These are phyloP conservation scores for Ogataea zsoltii DNA, from an alignment of 805 yeast species.

Conservation along the genomic window DNA sequence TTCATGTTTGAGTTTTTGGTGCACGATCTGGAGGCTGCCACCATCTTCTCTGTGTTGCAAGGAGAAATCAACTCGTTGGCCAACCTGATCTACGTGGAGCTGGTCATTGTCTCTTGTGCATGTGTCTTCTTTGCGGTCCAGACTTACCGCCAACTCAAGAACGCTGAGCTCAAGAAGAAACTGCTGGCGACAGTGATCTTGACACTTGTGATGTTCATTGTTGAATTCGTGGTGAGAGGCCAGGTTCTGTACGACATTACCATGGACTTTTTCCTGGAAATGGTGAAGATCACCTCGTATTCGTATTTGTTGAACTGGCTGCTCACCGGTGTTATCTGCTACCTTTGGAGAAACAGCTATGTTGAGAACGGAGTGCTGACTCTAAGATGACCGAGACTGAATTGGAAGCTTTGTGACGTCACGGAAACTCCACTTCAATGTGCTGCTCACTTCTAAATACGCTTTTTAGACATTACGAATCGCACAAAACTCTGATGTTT, in stretches of 20 bases:
- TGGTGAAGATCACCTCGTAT: constrained; percentile 24
- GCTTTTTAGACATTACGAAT: no score
- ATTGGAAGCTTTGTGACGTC: no score
- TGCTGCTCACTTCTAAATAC: no score
- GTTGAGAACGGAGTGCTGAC: constrained; percentile 18
- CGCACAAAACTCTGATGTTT: no score
- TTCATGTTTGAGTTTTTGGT: constrained; percentile 30
- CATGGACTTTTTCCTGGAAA: constrained; percentile 11
- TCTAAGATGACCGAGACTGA: background rate
- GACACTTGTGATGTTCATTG: constrained; percentile 21
- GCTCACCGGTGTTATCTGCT: constrained; percentile 23
- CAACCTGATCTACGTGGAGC: constrained; percentile 26
- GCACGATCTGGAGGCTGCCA: constrained; percentile 32
- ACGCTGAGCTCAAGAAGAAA: constrained; percentile 16
- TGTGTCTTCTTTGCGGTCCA: constrained; percentile 19
- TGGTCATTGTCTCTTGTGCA: constrained; percentile 18
- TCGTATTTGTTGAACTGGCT: constrained; percentile 27
- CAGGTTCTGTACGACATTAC: constrained; percentile 18
- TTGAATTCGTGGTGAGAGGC: constrained; percentile 20
- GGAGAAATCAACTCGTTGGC: constrained; percentile 23
- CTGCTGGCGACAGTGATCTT: constrained; percentile 18
- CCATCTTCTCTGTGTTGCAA: constrained; percentile 31
- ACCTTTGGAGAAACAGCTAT: constrained; percentile 30
- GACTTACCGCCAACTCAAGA: constrained; percentile 24
- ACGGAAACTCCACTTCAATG: no score